Evolutionary conservation across 2,329 filamentous ascomycete species (phyloP).

Genomic region (Coleophoma eucalyptorum): DNA sequence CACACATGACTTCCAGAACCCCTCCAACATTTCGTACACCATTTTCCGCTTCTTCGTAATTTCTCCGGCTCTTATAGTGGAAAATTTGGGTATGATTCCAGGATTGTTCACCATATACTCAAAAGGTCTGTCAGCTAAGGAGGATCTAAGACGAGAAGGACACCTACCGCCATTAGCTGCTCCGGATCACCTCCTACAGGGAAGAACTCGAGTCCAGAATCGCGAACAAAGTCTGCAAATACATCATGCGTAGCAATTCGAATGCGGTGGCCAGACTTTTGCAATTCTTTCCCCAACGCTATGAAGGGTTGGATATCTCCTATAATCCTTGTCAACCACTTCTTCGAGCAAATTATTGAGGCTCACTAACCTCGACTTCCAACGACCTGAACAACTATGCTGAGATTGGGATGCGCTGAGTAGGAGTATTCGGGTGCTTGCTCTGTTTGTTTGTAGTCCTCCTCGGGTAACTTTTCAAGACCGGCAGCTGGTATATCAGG

Average conservation of each 20-base stretch:
- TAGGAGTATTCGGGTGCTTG: background rate
- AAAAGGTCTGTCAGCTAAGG: background rate
- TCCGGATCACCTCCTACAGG: conserved; percentile 61
- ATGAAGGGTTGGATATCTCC: conserved; percentile 74
- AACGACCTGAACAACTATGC: conserved; percentile 70
- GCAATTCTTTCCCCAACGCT: conserved; percentile 60
- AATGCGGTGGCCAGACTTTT: conserved; percentile 63
- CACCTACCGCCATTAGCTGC: conserved; percentile 4
- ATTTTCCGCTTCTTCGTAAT: conserved; percentile 67
- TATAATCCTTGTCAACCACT: conserved; percentile 51
- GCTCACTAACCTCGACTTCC: conserved; percentile 50
- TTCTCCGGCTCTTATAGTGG: conserved; percentile 70
- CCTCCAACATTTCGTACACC: conserved; percentile 72
- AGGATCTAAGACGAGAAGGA: background rate
- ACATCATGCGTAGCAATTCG: conserved; percentile 66
- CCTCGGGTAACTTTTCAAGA: background rate
- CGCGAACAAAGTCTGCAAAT: conserved; percentile 62
- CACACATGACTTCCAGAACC: conserved; percentile 80
- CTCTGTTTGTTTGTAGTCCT: background rate
- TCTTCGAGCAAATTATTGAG: background rate
- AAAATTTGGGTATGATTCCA: conserved; percentile 74
- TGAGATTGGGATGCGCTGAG: conserved; percentile 32
- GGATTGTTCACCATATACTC: conserved; percentile 83
- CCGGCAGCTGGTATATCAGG: background rate
- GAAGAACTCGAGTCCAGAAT: conserved; percentile 69